These are phyloP conservation scores for Sarocladium oryzae DNA, from an alignment of 2,329 filamentous ascomycete species.

Conservation along the genomic window DNA sequence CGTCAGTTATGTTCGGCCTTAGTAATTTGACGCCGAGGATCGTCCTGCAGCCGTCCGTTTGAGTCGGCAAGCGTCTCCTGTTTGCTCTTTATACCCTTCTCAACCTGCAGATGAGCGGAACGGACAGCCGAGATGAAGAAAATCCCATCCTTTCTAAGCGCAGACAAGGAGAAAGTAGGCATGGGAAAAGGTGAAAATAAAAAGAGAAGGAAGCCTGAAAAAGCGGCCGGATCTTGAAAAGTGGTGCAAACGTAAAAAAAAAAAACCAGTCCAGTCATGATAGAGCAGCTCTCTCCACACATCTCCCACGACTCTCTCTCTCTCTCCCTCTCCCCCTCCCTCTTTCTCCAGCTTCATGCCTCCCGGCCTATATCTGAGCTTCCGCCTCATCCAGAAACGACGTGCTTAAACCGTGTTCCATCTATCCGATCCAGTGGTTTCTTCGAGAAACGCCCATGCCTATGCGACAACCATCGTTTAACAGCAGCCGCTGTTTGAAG, in stretches of 20 bases:
- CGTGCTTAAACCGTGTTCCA: constrained; percentile 2
- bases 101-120: background rate
- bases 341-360: constrained; percentile 17
- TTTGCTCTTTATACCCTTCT: background rate
- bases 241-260: constrained; percentile 20
- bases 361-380: constrained; percentile 8
- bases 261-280: constrained; percentile 21
- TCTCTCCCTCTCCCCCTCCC: too few species aligned
- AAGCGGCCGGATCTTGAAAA: constrained; percentile 13
- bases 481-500: constrained; percentile 83
- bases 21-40: too few species aligned
- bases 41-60: too few species aligned
- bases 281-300: constrained; percentile 8
- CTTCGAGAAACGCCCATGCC: background rate
- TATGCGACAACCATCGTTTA: constrained; percentile 42
- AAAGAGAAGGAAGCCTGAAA: constrained; percentile 13
- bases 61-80: too few species aligned
- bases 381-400: constrained; percentile 1
- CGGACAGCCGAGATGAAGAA: background rate
- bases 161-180: constrained; percentile 18
- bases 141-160: constrained; percentile 28
- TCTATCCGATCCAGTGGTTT: background rate
- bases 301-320: constrained; percentile 19
- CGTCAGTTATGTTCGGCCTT: too few species aligned
- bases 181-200: constrained; percentile 15